Conservation (phyloP, 768 basidiomycete species). For the Psilocybe subaeruginosa region DNA sequence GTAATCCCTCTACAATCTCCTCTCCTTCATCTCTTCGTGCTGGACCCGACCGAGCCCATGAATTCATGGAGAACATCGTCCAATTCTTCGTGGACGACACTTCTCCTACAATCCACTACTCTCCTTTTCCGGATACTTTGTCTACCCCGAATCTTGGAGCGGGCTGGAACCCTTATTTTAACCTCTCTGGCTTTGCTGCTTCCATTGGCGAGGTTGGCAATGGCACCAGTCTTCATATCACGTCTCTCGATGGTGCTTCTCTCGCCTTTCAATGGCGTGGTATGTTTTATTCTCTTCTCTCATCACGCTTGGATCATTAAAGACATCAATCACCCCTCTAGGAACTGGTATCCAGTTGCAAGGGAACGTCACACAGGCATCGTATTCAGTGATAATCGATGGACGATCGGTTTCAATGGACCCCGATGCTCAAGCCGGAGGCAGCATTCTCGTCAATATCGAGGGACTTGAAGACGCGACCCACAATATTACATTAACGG, state of each 20-base stretch:
- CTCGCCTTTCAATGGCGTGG: constrained; percentile 65
- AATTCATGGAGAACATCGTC: constrained; percentile 30
- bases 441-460: constrained; percentile 53
- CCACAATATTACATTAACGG: constrained; percentile 61
- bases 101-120: constrained; percentile 65
- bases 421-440: constrained; percentile 23
- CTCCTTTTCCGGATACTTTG: constrained; percentile 60
- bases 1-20: neutral
- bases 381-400: constrained; percentile 58
- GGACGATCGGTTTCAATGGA: constrained; percentile 30
- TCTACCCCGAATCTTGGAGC: constrained; percentile 47
- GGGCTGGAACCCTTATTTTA: constrained; percentile 75
- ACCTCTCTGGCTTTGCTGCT: constrained; percentile 48
- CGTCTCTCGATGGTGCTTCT: constrained; percentile 59
- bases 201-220: constrained; percentile 45
- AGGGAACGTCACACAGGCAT: constrained; percentile 49
- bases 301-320: neutral
- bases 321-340: constrained; percentile 27
- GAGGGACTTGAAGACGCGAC: constrained; percentile 44
- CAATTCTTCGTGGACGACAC: constrained; percentile 64
- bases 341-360: constrained; percentile 67
- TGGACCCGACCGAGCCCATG: constrained; percentile 24
- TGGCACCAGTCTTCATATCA: constrained; percentile 65
- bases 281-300: constrained; percentile 31
- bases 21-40: constrained; percentile 18